Conservation (phyloP, 257 asterid species). For the Datura wrightii region DNA sequence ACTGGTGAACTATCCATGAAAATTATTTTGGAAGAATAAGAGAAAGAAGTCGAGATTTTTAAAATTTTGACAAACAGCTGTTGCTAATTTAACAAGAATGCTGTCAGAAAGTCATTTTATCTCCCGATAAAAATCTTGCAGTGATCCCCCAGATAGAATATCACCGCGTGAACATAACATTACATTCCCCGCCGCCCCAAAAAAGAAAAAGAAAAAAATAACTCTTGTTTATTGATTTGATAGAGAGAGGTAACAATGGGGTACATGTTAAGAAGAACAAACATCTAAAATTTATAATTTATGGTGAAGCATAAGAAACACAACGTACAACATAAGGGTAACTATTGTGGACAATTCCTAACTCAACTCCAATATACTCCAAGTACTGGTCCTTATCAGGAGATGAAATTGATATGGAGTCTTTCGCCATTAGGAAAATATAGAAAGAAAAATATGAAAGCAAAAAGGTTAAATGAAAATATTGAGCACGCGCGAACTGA, state of each 20-base stretch:
- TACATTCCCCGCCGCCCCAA: no score
- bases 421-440: background rate
- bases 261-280: background rate
- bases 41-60: no score
- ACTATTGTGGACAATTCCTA: background rate
- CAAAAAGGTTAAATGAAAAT: background rate
- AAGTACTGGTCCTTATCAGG: constrained; percentile 11
- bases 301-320: background rate
- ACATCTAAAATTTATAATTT: background rate
- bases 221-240: background rate
- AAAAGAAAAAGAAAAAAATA: no score
- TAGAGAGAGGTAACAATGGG: background rate
- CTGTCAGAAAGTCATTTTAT: background rate
- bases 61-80: background rate
- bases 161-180: no score
- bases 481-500: background rate
- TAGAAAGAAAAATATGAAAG: background rate
- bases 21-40: no score
- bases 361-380: background rate
- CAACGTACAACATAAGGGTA: background rate
- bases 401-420: background rate
- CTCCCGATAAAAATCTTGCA: background rate
- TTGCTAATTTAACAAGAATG: background rate
- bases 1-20: no score
- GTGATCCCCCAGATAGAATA: background rate